phyloP scores from a whole-genome alignment of 83 land plant species.

The Picea engelmannii region DNA sequence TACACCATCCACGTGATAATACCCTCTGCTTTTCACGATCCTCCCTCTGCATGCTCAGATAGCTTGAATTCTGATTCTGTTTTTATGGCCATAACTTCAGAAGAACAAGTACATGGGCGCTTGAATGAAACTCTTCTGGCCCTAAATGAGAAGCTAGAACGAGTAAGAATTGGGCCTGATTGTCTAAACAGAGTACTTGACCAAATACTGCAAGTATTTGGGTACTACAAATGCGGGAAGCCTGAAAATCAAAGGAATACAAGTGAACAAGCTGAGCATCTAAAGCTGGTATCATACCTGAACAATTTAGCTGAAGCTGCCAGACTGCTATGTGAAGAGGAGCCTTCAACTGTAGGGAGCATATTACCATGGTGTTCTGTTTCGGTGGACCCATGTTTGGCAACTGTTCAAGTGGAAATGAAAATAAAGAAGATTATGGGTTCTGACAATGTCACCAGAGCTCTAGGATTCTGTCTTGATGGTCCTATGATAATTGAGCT shows the following conservation, averaged over 20 bases:
- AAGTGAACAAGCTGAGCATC: background rate
- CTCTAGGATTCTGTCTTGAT: constrained; percentile 5
- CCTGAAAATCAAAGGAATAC: background rate
- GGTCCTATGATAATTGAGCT: background rate
- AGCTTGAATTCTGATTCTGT: background rate
- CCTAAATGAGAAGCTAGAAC: constrained; percentile 5
- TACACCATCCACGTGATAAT: background rate
- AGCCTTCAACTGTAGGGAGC: background rate
- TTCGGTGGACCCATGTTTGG: background rate
- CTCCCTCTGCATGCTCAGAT: too few species aligned
- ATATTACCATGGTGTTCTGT: constrained; percentile 12
- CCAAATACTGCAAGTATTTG: background rate
- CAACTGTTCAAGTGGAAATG: background rate
- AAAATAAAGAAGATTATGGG: background rate
- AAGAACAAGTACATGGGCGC: background rate
- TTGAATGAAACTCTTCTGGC: background rate
- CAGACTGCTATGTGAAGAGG: background rate
- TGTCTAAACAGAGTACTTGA: background rate
- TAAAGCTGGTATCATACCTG: background rate
- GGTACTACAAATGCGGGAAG: background rate
- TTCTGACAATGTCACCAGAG: background rate
- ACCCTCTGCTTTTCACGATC: background rate
- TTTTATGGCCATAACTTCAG: background rate
- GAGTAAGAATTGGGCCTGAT: background rate
- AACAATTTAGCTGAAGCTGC: background rate